Percentiles rank a stretch among this genome's conserved stretches.
These are phyloP conservation scores for Fusarium sp. DNA, from an alignment of 2,329 filamentous ascomycete genomes.

Conservation along the genomic window DNA sequence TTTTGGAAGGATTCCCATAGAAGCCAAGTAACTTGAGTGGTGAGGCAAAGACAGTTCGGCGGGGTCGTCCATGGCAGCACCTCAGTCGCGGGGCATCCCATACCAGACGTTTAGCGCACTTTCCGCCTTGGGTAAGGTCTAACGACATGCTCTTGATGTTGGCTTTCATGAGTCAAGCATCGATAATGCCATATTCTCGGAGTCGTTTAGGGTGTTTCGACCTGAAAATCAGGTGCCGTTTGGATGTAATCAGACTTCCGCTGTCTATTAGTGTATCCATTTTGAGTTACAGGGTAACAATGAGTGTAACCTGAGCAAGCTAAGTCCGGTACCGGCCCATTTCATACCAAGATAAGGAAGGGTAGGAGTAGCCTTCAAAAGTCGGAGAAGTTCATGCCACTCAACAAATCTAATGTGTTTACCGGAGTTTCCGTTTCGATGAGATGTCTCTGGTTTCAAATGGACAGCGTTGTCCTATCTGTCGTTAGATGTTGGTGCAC, in stretches of 20 bases:
- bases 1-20: constrained; percentile 34
- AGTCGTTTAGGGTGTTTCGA: constrained; percentile 21
- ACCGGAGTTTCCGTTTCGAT: no score
- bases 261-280: not conserved
- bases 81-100: constrained; percentile 29
- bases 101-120: constrained; percentile 11
- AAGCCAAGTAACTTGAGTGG: constrained; percentile 20
- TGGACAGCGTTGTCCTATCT: no score
- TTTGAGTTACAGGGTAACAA: not conserved
- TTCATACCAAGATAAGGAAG: not conserved
- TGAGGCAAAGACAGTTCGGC: constrained; percentile 18
- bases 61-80: constrained; percentile 29
- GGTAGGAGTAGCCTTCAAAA: not conserved
- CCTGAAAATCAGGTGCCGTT: not conserved
- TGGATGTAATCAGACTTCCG: not conserved
- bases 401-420: not conserved
- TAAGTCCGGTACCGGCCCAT: not conserved
- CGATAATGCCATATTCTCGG: constrained; percentile 17
- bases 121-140: constrained; percentile 30
- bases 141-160: constrained; percentile 1
- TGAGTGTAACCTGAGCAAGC: not conserved
- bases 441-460: not conserved
- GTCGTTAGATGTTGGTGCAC: not conserved
- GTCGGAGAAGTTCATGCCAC: not conserved
- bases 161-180: constrained; percentile 30